phyloP scores from a whole-genome alignment of 805 yeast genomes.

The Lipomyces sp. region DNA sequence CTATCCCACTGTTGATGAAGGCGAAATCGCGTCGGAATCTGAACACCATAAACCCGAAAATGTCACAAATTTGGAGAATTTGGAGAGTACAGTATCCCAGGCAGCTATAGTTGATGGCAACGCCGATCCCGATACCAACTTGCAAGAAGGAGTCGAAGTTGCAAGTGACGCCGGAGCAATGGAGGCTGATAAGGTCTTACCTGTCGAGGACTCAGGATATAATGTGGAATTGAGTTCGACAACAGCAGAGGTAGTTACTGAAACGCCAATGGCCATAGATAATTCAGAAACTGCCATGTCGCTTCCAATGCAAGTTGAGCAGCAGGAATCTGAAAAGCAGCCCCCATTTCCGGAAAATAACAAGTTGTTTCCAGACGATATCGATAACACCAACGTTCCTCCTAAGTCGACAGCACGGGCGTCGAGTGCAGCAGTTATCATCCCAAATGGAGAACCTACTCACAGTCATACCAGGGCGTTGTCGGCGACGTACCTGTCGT shows the following conservation, averaged over 20 bases:
- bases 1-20: background rate
- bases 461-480: slow-evolving; percentile 16
- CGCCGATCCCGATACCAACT: background rate
- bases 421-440: background rate
- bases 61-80: background rate
- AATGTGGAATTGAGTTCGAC: background rate
- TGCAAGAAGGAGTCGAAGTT: background rate
- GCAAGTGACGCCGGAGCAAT: background rate
- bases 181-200: background rate
- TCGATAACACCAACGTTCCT: background rate
- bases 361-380: slow-evolving; percentile 2
- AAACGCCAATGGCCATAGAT: slow-evolving; percentile 3
- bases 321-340: background rate
- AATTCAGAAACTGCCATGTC: background rate
- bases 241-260: slow-evolving; percentile 1
- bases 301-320: background rate
- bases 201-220: background rate
- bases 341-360: slow-evolving; percentile 7
- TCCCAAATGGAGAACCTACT: background rate
- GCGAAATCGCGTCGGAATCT: background rate
- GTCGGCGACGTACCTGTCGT: slow-evolving; percentile 9
- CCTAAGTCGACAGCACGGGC: background rate
- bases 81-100: background rate
- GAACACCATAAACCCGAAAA: background rate
- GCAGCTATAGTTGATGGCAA: background rate